Conservation (phyloP, 192 early-diverging fungal genomes). For the Linnemannia elongata region DNA sequence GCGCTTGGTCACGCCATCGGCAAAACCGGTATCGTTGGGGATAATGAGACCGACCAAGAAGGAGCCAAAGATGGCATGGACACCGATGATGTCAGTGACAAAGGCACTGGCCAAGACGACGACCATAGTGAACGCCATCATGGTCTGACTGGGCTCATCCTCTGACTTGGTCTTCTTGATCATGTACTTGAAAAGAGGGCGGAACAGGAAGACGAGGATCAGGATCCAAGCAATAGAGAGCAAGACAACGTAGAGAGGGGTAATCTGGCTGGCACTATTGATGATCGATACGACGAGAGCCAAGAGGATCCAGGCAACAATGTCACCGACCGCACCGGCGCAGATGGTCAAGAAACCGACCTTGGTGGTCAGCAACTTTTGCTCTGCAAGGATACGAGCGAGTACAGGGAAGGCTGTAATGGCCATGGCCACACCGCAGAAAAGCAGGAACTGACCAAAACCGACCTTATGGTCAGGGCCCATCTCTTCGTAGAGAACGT, state of each 20-base stretch:
- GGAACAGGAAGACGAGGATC: constrained; percentile 75
- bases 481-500: constrained; percentile 74
- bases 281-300: constrained; percentile 90
- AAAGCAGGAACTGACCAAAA: constrained; percentile 85
- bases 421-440: constrained; percentile 91
- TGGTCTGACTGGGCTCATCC: constrained; percentile 67
- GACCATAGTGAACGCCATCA: constrained; percentile 82
- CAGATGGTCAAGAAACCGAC: constrained; percentile 90
- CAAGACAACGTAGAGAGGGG: constrained; percentile 88
- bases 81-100: constrained; percentile 89
- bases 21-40: constrained; percentile 91
- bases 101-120: constrained; percentile 80
- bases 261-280: constrained; percentile 78
- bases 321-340: constrained; percentile 90
- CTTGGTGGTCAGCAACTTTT: constrained; percentile 82
- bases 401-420: constrained; percentile 97
- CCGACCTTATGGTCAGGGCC: constrained; percentile 56
- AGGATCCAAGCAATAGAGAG: constrained; percentile 76
- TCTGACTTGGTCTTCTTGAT: constrained; percentile 63
- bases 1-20: constrained; percentile 90
- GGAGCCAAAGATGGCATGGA: constrained; percentile 95
- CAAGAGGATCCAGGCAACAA: constrained; percentile 85
- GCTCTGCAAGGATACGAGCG: constrained; percentile 92
- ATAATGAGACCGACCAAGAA: constrained; percentile 90
- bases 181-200: constrained; percentile 72